Conservation (phyloP, 2,329 filamentous ascomycete genomes). For the Fusarium irregulare region DNA sequence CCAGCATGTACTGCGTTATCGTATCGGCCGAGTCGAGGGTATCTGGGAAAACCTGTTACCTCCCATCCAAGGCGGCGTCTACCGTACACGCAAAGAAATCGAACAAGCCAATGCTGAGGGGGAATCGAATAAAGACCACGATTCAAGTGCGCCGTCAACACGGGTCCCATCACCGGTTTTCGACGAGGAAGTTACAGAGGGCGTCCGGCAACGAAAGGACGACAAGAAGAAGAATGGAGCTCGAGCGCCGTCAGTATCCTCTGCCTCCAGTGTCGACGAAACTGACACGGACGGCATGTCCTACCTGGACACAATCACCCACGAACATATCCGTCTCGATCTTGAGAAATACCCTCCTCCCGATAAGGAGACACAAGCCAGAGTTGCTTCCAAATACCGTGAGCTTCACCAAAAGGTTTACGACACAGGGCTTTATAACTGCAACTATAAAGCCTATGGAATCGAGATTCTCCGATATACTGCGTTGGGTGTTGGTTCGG, state of each 20-base stretch:
- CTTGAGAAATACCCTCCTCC: constrained; percentile 83
- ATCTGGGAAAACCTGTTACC: constrained; percentile 89
- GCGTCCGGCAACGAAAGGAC: constrained; percentile 48
- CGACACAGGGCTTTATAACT: constrained; percentile 82
- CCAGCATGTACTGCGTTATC: constrained; percentile 81
- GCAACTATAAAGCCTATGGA: constrained; percentile 83
- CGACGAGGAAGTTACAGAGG: constrained; percentile 53
- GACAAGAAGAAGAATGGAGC: constrained; percentile 29
- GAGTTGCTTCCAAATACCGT: constrained; percentile 85
- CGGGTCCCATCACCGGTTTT: constrained; percentile 63
- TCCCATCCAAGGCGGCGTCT: constrained; percentile 89
- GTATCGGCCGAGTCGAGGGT: constrained; percentile 84
- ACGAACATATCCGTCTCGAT: constrained; percentile 80
- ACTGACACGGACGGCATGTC: constrained; percentile 63
- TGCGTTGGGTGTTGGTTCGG: constrained; percentile 66
- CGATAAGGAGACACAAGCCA: constrained; percentile 77
- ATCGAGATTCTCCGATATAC: constrained; percentile 80
- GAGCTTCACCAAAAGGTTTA: constrained; percentile 76
- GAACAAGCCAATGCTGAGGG: constrained; percentile 43
- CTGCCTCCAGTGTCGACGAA: constrained; percentile 66
- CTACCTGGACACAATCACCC: constrained; percentile 78
- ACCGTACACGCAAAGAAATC: constrained; percentile 62
- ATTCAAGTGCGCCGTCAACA: constrained; percentile 64
- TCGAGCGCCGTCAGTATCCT: constrained; percentile 67
- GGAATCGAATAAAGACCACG: constrained; percentile 36